Conservation (phyloP, 805 yeast species). For the Yamadazyma phyllophila region DNA sequence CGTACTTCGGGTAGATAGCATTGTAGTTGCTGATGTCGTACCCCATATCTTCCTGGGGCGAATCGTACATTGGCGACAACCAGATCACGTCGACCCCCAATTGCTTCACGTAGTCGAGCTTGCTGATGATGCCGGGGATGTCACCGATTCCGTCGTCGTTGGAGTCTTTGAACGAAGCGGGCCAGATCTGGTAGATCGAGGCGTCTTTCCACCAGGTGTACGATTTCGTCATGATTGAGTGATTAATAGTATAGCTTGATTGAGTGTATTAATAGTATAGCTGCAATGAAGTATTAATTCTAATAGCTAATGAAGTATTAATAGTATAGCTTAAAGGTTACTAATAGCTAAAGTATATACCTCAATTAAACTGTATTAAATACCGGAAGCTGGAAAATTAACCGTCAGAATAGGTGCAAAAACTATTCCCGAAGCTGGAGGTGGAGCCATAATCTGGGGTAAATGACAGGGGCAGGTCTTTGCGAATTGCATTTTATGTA, state of each 20-base stretch:
- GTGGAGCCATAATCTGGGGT: no score
- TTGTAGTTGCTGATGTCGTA: constrained; percentile 58
- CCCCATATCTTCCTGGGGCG: constrained; percentile 64
- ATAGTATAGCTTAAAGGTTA: no score
- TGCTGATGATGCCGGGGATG: constrained; percentile 50
- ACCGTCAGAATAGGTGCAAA: background rate
- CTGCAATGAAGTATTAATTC: no score
- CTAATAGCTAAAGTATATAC: no score
- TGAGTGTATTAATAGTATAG: background rate
- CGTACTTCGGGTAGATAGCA: constrained; percentile 50
- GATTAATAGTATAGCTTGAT: background rate
- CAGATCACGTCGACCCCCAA: constrained; percentile 53
- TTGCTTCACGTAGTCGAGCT: constrained; percentile 49
- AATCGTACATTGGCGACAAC: constrained; percentile 57
- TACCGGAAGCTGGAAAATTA: background rate
- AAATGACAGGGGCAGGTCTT: no score
- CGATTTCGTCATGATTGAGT: constrained; percentile 10
- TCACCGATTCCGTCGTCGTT: constrained; percentile 62
- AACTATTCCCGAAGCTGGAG: background rate
- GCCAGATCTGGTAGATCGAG: constrained; percentile 57
- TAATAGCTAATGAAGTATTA: no score
- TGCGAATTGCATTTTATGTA: constrained; percentile 8
- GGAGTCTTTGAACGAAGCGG: constrained; percentile 58
- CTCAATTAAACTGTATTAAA: no score
- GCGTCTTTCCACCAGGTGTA: constrained; percentile 58